phyloP scores from a whole-genome alignment of 352 stramenopile genomes.

The Pythium biforme region DNA sequence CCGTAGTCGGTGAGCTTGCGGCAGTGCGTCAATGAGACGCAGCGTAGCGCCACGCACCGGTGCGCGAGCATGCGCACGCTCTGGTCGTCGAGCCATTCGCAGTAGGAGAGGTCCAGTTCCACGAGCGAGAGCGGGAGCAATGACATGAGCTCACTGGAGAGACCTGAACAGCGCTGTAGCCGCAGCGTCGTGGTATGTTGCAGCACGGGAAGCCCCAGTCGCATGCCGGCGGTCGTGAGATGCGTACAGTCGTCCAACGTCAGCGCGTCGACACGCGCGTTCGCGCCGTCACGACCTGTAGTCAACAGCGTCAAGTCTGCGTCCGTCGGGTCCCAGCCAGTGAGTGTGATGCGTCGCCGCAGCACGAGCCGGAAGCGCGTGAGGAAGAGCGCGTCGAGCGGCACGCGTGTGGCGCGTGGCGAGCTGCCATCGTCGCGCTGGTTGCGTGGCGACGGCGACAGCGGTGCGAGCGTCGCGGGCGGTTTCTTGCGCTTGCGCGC shows the following conservation, averaged over 20 bases:
- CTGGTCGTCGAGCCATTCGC: constrained; percentile 65
- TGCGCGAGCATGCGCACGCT: constrained; percentile 40
- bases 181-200: constrained; percentile 15
- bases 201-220: constrained; percentile 6
- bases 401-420: constrained; percentile 15
- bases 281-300: constrained; percentile 8
- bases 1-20: constrained; percentile 68
- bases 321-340: constrained; percentile 53
- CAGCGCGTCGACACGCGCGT: constrained; percentile 26
- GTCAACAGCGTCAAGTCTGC: constrained; percentile 35
- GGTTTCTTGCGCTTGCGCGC: constrained; percentile 14
- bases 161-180: constrained; percentile 25
- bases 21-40: constrained; percentile 46
- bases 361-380: constrained; percentile 33
- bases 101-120: constrained; percentile 58
- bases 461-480: constrained; percentile 20
- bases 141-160: constrained; percentile 17
- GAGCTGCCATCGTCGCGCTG: constrained; percentile 5
- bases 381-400: constrained; percentile 41
- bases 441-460: constrained; percentile 5
- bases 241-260: constrained; percentile 31
- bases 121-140: constrained; percentile 30
- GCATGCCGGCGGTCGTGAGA: constrained; percentile 22
- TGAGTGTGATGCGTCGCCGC: constrained; percentile 47
- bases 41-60: constrained; percentile 36